phyloP scores from a whole-genome alignment of 305 asterid species.

The Fraxinus nigra region DNA sequence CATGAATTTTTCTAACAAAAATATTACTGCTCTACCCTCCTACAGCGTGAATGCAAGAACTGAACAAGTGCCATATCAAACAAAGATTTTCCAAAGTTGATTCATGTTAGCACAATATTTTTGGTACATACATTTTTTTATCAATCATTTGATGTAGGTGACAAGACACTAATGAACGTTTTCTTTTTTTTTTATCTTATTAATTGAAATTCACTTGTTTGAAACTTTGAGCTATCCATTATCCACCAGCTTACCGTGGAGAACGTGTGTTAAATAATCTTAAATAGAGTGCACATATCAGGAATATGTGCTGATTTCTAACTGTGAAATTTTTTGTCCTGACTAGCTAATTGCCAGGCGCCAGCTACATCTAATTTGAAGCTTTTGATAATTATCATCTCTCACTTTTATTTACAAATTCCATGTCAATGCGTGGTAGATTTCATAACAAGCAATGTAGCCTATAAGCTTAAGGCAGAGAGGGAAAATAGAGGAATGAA shows the following conservation, averaged over 20 bases:
- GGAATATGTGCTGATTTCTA: not conserved
- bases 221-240: slow-evolving; percentile 1
- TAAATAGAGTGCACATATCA: not conserved
- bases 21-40: not conserved
- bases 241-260: not conserved
- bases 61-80: not conserved
- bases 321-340: not conserved
- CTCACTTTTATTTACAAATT: not conserved
- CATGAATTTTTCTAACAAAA: not conserved
- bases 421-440: not conserved
- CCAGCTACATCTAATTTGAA: slow-evolving; percentile 7
- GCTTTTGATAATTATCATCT: not conserved
- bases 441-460: not conserved
- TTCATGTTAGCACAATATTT: not conserved
- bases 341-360: not conserved
- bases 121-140: not conserved
- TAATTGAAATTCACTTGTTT: not conserved
- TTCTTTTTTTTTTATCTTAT: no score
- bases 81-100: not conserved
- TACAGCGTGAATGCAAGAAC: not conserved
- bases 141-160: not conserved
- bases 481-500: not conserved
- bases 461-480: slow-evolving; percentile 15
- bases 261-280: not conserved
- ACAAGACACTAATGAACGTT: not conserved